Conservation (phyloP, 306 rosid genomes). For the Fagus crenata region DNA sequence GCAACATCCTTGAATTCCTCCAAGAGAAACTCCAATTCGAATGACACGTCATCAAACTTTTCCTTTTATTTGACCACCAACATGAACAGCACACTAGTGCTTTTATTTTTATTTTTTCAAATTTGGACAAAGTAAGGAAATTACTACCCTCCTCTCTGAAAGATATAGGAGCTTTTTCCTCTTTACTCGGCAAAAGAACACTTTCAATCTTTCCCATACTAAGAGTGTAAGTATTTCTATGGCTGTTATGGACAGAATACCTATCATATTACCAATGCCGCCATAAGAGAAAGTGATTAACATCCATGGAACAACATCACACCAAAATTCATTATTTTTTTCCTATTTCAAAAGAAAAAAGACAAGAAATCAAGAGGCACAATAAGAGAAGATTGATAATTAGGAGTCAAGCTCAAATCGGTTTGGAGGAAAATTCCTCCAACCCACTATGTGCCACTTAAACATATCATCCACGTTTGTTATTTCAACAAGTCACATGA, state of each 20-base stretch:
- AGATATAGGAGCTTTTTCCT: background rate
- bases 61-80: background rate
- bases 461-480: no score
- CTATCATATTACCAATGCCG: background rate
- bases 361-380: no score
- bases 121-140: background rate
- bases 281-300: background rate
- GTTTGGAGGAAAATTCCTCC: no score
- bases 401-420: no score
- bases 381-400: no score
- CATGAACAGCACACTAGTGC: background rate
- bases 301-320: background rate
- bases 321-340: background rate
- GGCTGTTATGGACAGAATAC: background rate
- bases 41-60: background rate
- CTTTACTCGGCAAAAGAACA: background rate
- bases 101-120: background rate
- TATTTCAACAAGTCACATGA: no score
- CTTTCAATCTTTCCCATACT: background rate
- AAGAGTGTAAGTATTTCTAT: background rate
- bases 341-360: constrained; percentile 3
- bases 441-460: no score
- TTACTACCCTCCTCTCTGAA: background rate
- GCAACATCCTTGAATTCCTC: background rate
- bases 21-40: background rate